A percentile compares a stretch with the other conserved stretches of the same genome.
These are phyloP conservation scores for Colletotrichum tabaci DNA, from an alignment of 2,329 filamentous ascomycete genomes.

Conservation along the genomic window DNA sequence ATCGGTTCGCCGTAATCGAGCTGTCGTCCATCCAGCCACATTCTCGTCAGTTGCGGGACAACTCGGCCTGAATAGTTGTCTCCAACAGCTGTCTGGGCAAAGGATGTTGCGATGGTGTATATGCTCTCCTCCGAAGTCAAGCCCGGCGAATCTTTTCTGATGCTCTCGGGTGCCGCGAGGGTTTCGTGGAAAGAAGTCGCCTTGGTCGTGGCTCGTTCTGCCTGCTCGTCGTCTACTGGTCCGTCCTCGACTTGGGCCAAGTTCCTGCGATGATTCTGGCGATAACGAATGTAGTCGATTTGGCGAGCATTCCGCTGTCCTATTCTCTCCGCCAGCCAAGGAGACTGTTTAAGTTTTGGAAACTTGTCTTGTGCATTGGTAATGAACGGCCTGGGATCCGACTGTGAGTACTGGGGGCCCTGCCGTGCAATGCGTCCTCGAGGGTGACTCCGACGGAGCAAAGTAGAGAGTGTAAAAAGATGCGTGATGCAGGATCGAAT, in stretches of 20 bases:
- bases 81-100: slow-evolving; percentile 1
- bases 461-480: slow-evolving; percentile 15
- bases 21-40: slow-evolving; percentile 17
- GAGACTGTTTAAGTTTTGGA: slow-evolving; percentile 19
- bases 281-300: slow-evolving; percentile 20
- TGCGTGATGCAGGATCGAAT: slow-evolving; percentile 19
- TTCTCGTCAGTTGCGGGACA: not conserved
- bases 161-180: not conserved
- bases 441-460: slow-evolving; percentile 15
- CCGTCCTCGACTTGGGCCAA: not conserved
- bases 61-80: not conserved
- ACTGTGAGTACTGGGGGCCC: not conserved
- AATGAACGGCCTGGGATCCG: not conserved
- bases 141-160: too few species aligned
- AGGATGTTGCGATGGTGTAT: slow-evolving; percentile 16
- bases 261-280: slow-evolving; percentile 9
- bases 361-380: slow-evolving; percentile 18
- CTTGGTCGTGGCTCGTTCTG: slow-evolving; percentile 9
- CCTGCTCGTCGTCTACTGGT: not conserved
- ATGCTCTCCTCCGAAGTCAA: slow-evolving; percentile 1
- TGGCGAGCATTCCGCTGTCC: not conserved
- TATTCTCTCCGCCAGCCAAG: slow-evolving; percentile 13
- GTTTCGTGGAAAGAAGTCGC: slow-evolving; percentile 16
- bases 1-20: slow-evolving; percentile 10
- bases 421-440: not conserved